Evolutionary conservation across 1,284 basidiomycete genomes (phyloP).

Genomic region (Paramarasmius palmivorus): DNA sequence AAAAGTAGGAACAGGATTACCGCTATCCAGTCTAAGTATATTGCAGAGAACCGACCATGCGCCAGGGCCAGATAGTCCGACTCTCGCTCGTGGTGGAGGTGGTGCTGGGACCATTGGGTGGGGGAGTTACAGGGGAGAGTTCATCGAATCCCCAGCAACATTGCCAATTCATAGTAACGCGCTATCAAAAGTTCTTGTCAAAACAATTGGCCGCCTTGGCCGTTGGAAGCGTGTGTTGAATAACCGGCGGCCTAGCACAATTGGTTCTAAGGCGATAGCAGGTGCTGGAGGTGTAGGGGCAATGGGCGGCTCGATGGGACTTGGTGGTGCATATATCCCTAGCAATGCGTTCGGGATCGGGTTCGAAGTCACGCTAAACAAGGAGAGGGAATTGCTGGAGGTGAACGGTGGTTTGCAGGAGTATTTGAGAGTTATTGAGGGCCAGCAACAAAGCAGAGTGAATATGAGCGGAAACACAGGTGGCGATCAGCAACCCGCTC

Average conservation of each 20-base stretch:
- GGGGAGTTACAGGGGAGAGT: too few species aligned
- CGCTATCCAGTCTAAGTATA: conserved; percentile 38
- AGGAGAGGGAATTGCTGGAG: conserved; percentile 52
- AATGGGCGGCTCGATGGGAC: not conserved
- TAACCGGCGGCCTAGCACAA: conserved; percentile 39
- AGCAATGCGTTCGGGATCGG: conserved; percentile 62
- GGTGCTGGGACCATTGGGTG: not conserved
- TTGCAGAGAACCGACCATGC: conserved; percentile 22
- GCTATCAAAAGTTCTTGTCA: conserved; percentile 75
- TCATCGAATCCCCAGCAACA: too few species aligned
- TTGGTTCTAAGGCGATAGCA: conserved; percentile 11
- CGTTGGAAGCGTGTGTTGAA: conserved; percentile 81
- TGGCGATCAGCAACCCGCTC: not conserved
- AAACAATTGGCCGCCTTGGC: conserved; percentile 78
- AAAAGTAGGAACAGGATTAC: conserved; percentile 38
- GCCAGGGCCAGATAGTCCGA: conserved; percentile 23
- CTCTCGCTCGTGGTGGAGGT: not conserved
- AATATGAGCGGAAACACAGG: not conserved
- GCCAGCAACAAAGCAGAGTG: conserved; percentile 21
- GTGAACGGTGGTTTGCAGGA: conserved; percentile 65
- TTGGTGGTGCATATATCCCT: conserved; percentile 31
- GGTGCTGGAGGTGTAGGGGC: conserved; percentile 5
- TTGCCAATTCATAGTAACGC: conserved; percentile 63
- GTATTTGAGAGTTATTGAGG: conserved; percentile 62
- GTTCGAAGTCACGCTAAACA: conserved; percentile 52